Base-by-base conservation (phyloP, 1,139 yeast genomes). In the Yamadazyma blattariae region DNA sequence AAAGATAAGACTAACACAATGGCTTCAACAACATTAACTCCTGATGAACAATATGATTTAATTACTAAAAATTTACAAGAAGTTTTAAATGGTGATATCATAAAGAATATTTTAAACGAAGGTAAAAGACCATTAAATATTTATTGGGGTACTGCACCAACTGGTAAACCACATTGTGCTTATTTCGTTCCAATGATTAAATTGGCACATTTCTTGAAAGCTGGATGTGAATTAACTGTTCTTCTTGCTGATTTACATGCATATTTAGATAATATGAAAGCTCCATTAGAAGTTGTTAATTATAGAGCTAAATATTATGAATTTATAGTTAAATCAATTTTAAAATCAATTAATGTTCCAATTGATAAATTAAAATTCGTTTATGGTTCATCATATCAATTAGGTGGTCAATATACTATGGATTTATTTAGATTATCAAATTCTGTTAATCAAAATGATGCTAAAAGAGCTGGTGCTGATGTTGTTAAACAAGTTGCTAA, bases 391-490 rank as follows among this genome's bases (percentile, higher is more conserved):
- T 80, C 89, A 21, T 92, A 89, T 71, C 97, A 94, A 66, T 68
- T 82, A 42, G 64, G 75, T 16, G 74, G 80, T 10, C 79, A 84
- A 25, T 94, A 86, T 68, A 84, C 95, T 14, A 58, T 94, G 79
- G 99, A 94, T 54, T 65, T 92, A 34, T 94, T 89, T 75, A 79
- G 79, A 58, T 62, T 92, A 56, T 76, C 94, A 30, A 90, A 92
- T 58, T 61, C 70, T 30, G 96, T 87, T 20, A 81, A 95, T 17
- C 96, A 87, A 64, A 90, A 92, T 57, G 97, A 90, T 56, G 97
- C 97, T 47, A 88, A 88, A 69, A 82, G 98, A 61, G 99, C 99
- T 1, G 99, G 99, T 57, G 98, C 99, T 11, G 99, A 94, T 63
- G 99, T 94, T 39, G 99, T 94, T 45, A 94, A 94, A 62, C 98